Conservation (phyloP, 2,329 filamentous ascomycete species). For the Penicillium frequentans region DNA sequence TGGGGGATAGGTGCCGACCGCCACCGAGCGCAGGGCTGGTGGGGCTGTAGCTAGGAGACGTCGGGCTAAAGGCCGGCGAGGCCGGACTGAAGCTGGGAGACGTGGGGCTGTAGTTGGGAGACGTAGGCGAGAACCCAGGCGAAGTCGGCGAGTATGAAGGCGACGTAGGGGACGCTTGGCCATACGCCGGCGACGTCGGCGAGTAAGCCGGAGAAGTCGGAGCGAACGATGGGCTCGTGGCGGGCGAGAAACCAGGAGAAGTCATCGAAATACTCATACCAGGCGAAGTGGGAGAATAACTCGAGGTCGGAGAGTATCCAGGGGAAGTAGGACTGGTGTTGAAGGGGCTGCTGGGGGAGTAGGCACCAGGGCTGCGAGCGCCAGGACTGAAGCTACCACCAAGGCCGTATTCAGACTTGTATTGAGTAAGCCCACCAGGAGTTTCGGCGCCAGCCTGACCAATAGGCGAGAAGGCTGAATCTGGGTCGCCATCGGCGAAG, state of each 20-base stretch:
- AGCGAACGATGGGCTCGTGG: slow-evolving; percentile 54
- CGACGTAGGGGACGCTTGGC: slow-evolving; percentile 65
- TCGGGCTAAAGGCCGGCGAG: slow-evolving; percentile 55
- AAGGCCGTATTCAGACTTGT: slow-evolving; percentile 66
- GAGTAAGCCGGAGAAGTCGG: slow-evolving; percentile 56
- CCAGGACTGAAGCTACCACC: slow-evolving; percentile 62
- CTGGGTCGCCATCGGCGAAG: slow-evolving; percentile 63
- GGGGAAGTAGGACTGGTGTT: slow-evolving; percentile 69
- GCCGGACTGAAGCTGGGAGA: slow-evolving; percentile 57
- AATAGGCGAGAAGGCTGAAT: slow-evolving; percentile 70
- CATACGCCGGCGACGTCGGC: slow-evolving; percentile 65
- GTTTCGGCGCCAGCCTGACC: slow-evolving; percentile 65
- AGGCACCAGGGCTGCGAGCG: slow-evolving; percentile 63
- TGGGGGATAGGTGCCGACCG: slow-evolving; percentile 43
- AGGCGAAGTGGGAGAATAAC: slow-evolving; percentile 76
- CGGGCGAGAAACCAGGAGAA: slow-evolving; percentile 56
- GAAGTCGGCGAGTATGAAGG: slow-evolving; percentile 56
- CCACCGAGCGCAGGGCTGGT: slow-evolving; percentile 52
- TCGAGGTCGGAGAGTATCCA: slow-evolving; percentile 62
- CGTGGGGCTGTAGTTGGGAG: slow-evolving; percentile 61
- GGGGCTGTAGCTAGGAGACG: slow-evolving; percentile 59
- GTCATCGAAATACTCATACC: slow-evolving; percentile 58
- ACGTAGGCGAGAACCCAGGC: slow-evolving; percentile 58
- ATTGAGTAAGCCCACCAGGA: slow-evolving; percentile 60
- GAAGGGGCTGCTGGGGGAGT: slow-evolving; percentile 73